A percentile compares a stretch with the other conserved stretches of the same genome.
Conservation (phyloP, 768 basidiomycete genomes). For the Boletus barrowsii region DNA sequence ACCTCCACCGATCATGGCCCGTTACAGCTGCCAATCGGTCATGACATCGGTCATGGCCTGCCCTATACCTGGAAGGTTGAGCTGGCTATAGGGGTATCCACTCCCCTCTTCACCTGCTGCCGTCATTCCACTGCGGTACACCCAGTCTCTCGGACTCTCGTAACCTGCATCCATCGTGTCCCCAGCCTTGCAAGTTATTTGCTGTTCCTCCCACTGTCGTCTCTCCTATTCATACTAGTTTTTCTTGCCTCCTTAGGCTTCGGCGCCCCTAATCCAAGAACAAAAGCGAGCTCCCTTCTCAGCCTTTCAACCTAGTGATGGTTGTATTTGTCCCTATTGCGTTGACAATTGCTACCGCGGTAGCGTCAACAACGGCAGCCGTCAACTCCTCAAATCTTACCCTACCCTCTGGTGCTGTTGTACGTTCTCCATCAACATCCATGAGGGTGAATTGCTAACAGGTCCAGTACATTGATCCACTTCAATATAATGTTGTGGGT, state of each 20-base stretch:
- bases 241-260: no score
- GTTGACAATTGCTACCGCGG: conserved; percentile 5
- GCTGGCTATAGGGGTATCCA: background rate
- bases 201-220: no score
- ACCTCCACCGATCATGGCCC: no score
- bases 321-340: background rate
- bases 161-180: no score
- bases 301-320: background rate
- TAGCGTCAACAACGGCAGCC: background rate
- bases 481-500: conserved; percentile 50
- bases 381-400: background rate
- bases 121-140: background rate
- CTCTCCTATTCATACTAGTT: no score
- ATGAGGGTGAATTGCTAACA: background rate
- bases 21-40: no score
- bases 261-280: no score
- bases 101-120: background rate
- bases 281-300: background rate
- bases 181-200: no score
- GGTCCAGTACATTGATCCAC: conserved; percentile 48
- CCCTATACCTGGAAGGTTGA: no score
- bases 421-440: conserved; percentile 5
- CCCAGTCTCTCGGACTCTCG: no score
- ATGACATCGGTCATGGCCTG: no score
- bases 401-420: conserved; percentile 24